phyloP scores from a whole-genome alignment of 2,329 filamentous ascomycete species.

The Dothistroma septosporum region DNA sequence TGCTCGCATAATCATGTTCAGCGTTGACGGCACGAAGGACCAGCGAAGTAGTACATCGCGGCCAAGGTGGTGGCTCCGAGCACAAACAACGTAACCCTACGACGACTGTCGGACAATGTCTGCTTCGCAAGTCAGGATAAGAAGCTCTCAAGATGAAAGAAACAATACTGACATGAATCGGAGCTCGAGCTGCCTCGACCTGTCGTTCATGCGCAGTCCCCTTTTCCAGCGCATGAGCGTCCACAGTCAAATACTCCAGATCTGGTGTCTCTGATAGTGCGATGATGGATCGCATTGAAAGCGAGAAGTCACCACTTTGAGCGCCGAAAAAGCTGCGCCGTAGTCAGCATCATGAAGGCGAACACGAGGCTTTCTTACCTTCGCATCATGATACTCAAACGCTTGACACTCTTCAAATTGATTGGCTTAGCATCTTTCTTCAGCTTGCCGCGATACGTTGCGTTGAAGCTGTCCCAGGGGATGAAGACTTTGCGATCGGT shows the following conservation, averaged over 20 bases:
- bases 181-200: not conserved
- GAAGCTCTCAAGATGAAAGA: not conserved
- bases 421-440: constrained; percentile 58
- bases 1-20: not conserved
- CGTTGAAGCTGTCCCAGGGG: constrained; percentile 61
- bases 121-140: constrained; percentile 1
- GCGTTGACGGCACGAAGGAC: not conserved
- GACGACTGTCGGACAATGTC: not conserved
- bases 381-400: constrained; percentile 74
- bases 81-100: constrained; percentile 1
- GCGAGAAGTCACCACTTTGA: constrained; percentile 64
- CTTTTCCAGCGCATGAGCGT: constrained; percentile 14
- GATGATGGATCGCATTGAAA: constrained; percentile 55
- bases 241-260: not conserved
- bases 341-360: not conserved
- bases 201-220: not conserved
- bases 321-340: constrained; percentile 65
- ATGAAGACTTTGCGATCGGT: constrained; percentile 48
- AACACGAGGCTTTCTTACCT: constrained; percentile 52
- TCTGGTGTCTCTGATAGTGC: constrained; percentile 35
- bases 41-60: constrained; percentile 2
- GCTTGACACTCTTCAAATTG: constrained; percentile 57
- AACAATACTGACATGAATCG: not conserved
- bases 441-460: constrained; percentile 69
- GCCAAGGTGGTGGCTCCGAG: constrained; percentile 1